Conservation (phyloP, 495 filamentous ascomycete species). For the Penicillium goetzii region DNA sequence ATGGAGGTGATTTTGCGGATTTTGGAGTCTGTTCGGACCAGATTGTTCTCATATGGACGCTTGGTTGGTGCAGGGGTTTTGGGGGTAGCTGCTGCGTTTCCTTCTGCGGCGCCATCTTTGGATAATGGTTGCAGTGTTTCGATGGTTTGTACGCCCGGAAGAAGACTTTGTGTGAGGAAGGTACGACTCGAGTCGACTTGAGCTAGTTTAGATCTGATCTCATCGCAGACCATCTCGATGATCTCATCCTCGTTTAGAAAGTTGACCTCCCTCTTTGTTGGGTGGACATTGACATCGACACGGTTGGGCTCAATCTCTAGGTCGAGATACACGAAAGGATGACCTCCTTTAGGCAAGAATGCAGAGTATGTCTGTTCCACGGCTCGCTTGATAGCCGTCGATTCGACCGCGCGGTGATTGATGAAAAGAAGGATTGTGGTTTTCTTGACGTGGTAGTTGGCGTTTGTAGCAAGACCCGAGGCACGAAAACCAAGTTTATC, state of each 20-base stretch:
- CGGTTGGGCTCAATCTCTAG: conserved; percentile 91
- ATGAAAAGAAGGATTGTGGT: conserved; percentile 92
- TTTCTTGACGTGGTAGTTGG: conserved; percentile 94
- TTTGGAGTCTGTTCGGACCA: conserved; percentile 89
- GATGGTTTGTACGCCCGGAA: conserved; percentile 61
- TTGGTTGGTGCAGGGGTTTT: conserved; percentile 51
- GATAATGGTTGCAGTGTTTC: conserved; percentile 32
- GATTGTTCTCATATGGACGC: conserved; percentile 82
- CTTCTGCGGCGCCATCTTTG: conserved; percentile 24
- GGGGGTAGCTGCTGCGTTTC: conserved; percentile 22
- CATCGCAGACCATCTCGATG: conserved; percentile 81
- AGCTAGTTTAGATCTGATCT: conserved; percentile 77
- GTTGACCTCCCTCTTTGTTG: conserved; percentile 96
- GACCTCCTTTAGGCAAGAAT: conserved; percentile 92
- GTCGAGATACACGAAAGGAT: conserved; percentile 92
- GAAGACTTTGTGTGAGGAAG: conserved; percentile 89
- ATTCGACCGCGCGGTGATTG: conserved; percentile 97
- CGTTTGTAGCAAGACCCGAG: conserved; percentile 83
- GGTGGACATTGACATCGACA: conserved; percentile 97
- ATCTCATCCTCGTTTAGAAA: conserved; percentile 99
- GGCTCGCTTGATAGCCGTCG: conserved; percentile 82
- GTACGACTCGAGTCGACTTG: conserved; percentile 93
- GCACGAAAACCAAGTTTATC: conserved; percentile 81
- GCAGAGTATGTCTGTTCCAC: conserved; percentile 88
- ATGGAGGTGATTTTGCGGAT: conserved; percentile 95